phyloP scores from a whole-genome alignment of 208 protist genomes.

The Crithidia fasciculata region DNA sequence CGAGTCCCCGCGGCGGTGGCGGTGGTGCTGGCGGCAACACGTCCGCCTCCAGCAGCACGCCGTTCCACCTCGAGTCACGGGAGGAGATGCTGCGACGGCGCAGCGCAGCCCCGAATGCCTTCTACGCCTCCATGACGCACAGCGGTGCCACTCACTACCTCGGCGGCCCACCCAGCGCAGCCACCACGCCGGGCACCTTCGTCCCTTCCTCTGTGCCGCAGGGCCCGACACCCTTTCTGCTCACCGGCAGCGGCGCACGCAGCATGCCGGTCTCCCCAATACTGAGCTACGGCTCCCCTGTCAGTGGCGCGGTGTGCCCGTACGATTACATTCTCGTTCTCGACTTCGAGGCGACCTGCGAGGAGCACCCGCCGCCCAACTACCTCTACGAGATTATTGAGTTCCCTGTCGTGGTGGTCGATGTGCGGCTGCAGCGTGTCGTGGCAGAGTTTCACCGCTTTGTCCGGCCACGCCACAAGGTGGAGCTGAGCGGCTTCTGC shows the following conservation, averaged over 20 bases:
- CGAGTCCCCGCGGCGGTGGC: slow-evolving; percentile 1
- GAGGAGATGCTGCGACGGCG: slow-evolving; percentile 88
- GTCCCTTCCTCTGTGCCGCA: slow-evolving; percentile 18
- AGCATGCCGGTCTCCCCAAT: slow-evolving; percentile 60
- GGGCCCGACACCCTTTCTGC: slow-evolving; percentile 17
- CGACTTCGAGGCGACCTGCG: slow-evolving; percentile 94
- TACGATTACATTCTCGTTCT: slow-evolving; percentile 93
- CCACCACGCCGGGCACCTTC: slow-evolving; percentile 41
- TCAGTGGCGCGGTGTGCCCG: slow-evolving; percentile 49
- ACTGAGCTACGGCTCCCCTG: slow-evolving; percentile 35
- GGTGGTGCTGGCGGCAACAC: slow-evolving; percentile 13
- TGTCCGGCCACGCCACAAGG: slow-evolving; percentile 85
- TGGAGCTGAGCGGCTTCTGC: slow-evolving; percentile 91
- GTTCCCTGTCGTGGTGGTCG: slow-evolving; percentile 93
- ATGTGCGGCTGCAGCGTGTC: slow-evolving; percentile 64
- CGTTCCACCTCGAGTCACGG: slow-evolving; percentile 77
- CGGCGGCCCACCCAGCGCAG: slow-evolving; percentile 26
- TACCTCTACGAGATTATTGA: slow-evolving; percentile 97
- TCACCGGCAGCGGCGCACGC: slow-evolving; percentile 26
- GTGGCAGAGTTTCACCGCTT: slow-evolving; percentile 90
- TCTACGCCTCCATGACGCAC: slow-evolving; percentile 51
- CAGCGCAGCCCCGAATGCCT: slow-evolving; percentile 61
- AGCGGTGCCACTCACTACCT: slow-evolving; percentile 32
- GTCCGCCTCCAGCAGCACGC: slow-evolving; percentile 22
- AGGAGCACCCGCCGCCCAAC: slow-evolving; percentile 66